Evolutionary conservation across 2,329 filamentous ascomycete genomes (phyloP), one percentile per base, ranked within the genome.

Genomic region (Gaeumannomyces tritici): DNA sequence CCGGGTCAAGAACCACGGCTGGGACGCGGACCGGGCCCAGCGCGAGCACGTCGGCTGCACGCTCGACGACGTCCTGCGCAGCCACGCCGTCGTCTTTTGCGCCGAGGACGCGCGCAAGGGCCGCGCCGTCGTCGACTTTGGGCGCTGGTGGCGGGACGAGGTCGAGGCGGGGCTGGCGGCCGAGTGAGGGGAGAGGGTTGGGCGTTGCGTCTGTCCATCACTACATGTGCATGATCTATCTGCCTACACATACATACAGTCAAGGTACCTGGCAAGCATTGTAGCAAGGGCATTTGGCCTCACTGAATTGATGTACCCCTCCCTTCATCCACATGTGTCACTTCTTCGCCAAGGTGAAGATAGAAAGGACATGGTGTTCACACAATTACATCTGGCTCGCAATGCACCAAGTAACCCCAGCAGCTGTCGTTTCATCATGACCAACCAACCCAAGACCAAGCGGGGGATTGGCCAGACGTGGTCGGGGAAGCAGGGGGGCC

Each of bases 41-140:
- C 79, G 80, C 63, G 79, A 86, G 69, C 85, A 88, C 71, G 79
- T 98, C 29, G 92, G 91, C 0, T 96, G 91, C 74, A 89, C 88
- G 15, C 76, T 96, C 9, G 91, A 96, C 63, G 95, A 98, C 70
- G 85, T 89, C 1, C 82, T 98, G n/a, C 82, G 89, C 59, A 96
- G 91, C 70, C 95, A 98, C 76, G 93, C 90, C 2, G 84, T 95
- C 75, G 93, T 97, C 0, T 99, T 97, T 78, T 93, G 91, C 28
- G 95, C 93, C 0, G 95, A 98, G 75, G 89, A 96, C 69, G 91
- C 93, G 6, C 83, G 93, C 69, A 79, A 78, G 60, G 80, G 82
- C 60, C 85, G 83, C 70, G 86, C 82, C 71, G 87, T 95, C 9
- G 76, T 98, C 4, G 81, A 89, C 67, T 97, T 90, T 87, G 75